These are phyloP conservation scores for Aspergillus sp. DNA, from an alignment of 2,329 filamentous ascomycete species.

Conservation along the genomic window DNA sequence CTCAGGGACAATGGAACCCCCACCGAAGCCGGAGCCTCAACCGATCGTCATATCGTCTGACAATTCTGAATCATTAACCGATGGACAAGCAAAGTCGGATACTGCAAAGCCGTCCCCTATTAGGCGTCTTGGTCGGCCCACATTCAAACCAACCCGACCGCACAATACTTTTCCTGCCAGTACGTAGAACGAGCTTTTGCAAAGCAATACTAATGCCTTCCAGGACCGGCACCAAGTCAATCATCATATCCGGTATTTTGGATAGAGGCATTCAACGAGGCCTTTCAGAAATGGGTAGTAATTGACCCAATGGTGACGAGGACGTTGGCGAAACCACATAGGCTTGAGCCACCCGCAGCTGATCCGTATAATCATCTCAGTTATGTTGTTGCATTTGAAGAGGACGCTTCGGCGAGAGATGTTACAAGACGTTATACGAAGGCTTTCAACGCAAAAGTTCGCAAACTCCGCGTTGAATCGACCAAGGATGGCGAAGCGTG, in stretches of 20 bases:
- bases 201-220: slow-evolving; percentile 5
- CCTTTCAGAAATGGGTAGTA: slow-evolving; percentile 87
- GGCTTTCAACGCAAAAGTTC: slow-evolving; percentile 86
- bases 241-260: slow-evolving; percentile 84
- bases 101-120: slow-evolving; percentile 19
- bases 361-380: slow-evolving; percentile 74
- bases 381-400: slow-evolving; percentile 84
- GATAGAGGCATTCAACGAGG: slow-evolving; percentile 86
- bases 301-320: slow-evolving; percentile 82
- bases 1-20: slow-evolving; percentile 48
- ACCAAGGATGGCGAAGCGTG: slow-evolving; percentile 57
- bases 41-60: slow-evolving; percentile 41
- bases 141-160: slow-evolving; percentile 27
- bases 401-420: slow-evolving; percentile 74
- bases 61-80: slow-evolving; percentile 31
- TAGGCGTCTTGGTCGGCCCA: slow-evolving; percentile 38
- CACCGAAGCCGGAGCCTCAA: slow-evolving; percentile 39
- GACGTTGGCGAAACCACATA: slow-evolving; percentile 71
- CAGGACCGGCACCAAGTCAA: slow-evolving; percentile 53
- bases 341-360: slow-evolving; percentile 78
- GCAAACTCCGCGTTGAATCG: slow-evolving; percentile 74
- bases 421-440: slow-evolving; percentile 87
- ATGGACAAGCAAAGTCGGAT: slow-evolving; percentile 21
- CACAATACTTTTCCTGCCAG: slow-evolving; percentile 19
- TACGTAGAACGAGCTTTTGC: slow-evolving; percentile 9